Evolutionary conservation across 768 basidiomycete genomes (phyloP).

Genomic region (Rhodosporidiobolus sp.): DNA sequence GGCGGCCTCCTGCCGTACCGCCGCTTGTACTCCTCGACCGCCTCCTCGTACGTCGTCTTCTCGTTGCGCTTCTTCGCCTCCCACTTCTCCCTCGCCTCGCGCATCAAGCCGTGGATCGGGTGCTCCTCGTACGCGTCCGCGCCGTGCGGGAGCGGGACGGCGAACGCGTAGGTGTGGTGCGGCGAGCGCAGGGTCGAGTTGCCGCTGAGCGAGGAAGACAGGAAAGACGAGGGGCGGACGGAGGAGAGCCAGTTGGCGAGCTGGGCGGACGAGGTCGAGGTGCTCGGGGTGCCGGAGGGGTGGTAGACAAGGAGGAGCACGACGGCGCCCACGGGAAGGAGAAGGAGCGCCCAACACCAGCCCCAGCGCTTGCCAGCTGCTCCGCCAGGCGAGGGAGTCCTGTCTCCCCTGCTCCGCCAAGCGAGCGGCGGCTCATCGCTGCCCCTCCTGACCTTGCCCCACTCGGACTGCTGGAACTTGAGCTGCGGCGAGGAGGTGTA

Average conservation of each 20-base stretch:
- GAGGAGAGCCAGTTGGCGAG: no score
- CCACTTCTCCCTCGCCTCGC: slow-evolving; percentile 51
- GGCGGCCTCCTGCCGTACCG: slow-evolving; percentile 77
- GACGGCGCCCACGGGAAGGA: no score
- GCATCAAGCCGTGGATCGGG: slow-evolving; percentile 55
- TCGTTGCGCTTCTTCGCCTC: slow-evolving; percentile 62
- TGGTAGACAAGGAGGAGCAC: no score
- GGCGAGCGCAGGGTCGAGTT: no score
- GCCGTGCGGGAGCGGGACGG: slow-evolving; percentile 28
- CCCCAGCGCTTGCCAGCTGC: no score
- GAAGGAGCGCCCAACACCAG: no score
- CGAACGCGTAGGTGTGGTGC: slow-evolving; percentile 9
- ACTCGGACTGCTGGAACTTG: background rate
- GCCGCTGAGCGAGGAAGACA: no score
- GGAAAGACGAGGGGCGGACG: no score
- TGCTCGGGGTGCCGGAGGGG: no score
- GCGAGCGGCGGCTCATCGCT: background rate
- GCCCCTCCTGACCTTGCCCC: background rate
- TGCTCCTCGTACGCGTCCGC: slow-evolving; percentile 48
- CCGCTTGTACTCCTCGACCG: slow-evolving; percentile 73
- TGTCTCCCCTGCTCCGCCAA: no score
- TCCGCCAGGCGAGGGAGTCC: no score
- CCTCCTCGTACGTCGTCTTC: slow-evolving; percentile 70
- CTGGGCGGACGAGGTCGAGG: no score
- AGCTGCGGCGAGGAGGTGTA: background rate